Evolutionary conservation across 2,329 filamentous ascomycete species (phyloP).

Genomic region (Penicillium glabrum): DNA sequence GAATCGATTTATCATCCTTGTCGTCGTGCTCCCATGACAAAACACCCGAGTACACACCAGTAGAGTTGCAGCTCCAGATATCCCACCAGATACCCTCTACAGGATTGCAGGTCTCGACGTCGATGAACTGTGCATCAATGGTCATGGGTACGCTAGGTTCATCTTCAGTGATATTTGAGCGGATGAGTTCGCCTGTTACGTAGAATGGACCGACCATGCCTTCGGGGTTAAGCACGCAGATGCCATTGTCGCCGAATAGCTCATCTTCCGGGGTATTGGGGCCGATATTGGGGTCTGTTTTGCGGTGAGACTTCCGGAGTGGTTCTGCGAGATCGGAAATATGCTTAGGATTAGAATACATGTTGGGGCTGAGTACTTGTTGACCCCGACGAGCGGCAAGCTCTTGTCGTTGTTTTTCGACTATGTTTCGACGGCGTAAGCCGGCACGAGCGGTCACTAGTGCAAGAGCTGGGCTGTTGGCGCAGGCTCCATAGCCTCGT

Average conservation of each 20-base stretch:
- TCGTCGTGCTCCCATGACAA: slow-evolving; percentile 37
- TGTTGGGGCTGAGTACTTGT: neutral
- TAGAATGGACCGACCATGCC: slow-evolving; percentile 8
- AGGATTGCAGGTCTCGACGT: slow-evolving; percentile 42
- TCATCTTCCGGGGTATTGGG: slow-evolving; percentile 17
- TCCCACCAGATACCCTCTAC: slow-evolving; percentile 36
- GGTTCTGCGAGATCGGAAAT: neutral
- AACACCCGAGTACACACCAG: slow-evolving; percentile 39
- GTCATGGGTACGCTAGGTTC: slow-evolving; percentile 38
- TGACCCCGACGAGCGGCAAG: neutral
- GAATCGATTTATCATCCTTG: slow-evolving; percentile 52
- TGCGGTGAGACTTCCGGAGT: neutral
- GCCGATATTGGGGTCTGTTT: neutral
- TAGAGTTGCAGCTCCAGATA: slow-evolving; percentile 45
- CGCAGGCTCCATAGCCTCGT: neutral
- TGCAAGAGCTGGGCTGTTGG: neutral
- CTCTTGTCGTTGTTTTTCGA: neutral
- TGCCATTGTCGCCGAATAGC: slow-evolving; percentile 18
- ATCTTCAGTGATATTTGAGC: slow-evolving; percentile 36
- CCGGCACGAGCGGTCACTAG: neutral
- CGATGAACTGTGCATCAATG: slow-evolving; percentile 42
- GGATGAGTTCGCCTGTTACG: slow-evolving; percentile 39
- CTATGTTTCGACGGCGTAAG: neutral
- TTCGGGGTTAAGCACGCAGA: slow-evolving; percentile 26
- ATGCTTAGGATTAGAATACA: neutral